Evolutionary conservation across 1,284 basidiomycete genomes (phyloP).

Genomic region (Cystobasidium pallidum): DNA sequence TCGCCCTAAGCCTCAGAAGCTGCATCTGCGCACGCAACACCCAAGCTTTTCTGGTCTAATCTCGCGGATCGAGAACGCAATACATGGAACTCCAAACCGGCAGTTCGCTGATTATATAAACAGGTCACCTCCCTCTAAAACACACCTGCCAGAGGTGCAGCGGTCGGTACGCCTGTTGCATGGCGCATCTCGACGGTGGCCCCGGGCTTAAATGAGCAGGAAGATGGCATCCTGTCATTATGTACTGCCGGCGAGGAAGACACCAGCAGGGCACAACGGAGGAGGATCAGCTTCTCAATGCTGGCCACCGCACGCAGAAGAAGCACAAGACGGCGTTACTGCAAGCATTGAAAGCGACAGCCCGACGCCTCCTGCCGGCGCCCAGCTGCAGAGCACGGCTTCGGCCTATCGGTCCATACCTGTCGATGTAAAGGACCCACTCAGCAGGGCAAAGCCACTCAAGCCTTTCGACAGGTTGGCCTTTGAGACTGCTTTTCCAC

Average conservation of each 20-base stretch:
- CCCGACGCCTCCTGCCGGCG: background rate
- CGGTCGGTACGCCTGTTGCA: too few species aligned
- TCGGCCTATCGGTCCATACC: background rate
- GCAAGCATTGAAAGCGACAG: background rate
- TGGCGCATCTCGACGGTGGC: too few species aligned
- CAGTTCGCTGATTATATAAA: too few species aligned
- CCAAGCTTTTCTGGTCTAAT: too few species aligned
- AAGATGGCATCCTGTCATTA: conserved; percentile 4
- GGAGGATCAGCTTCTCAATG: background rate
- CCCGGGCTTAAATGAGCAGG: too few species aligned
- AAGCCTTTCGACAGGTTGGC: background rate
- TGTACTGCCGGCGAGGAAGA: background rate
- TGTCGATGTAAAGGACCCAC: conserved; percentile 5
- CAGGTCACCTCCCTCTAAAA: too few species aligned
- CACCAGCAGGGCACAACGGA: too few species aligned
- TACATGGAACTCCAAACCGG: too few species aligned
- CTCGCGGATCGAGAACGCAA: too few species aligned
- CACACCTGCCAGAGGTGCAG: too few species aligned
- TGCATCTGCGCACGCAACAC: too few species aligned
- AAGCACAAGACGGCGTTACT: background rate
- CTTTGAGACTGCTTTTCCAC: conserved; percentile 20
- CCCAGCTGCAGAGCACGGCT: background rate
- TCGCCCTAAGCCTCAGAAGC: too few species aligned
- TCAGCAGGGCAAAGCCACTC: conserved; percentile 4
- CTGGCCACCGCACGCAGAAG: background rate